These are phyloP conservation scores for Chrysoporthe puriensis DNA, from an alignment of 2,329 filamentous ascomycete species.

Conservation along the genomic window DNA sequence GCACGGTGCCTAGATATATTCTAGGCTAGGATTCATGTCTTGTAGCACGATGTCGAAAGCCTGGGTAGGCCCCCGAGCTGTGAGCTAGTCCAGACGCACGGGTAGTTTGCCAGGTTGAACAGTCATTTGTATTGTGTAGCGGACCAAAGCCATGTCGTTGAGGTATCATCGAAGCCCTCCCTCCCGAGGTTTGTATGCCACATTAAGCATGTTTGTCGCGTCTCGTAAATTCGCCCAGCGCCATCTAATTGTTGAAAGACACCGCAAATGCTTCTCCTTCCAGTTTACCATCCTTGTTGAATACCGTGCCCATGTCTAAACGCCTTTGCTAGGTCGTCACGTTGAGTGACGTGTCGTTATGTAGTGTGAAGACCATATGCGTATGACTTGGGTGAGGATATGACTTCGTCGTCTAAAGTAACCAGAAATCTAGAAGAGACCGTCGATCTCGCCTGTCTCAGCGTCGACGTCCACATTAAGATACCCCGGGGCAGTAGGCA, in stretches of 20 bases:
- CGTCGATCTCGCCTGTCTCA: conserved; percentile 84
- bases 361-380: background rate
- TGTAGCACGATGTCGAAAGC: no score
- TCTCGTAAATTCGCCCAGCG: conserved; percentile 1
- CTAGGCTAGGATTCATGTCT: no score
- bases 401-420: background rate
- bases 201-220: conserved; percentile 14
- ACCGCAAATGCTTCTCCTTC: background rate
- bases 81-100: background rate
- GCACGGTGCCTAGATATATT: no score
- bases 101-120: background rate
- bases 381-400: background rate
- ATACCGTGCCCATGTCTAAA: conserved; percentile 1
- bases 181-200: conserved; percentile 2
- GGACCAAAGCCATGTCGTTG: conserved; percentile 8
- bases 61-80: no score
- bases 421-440: conserved; percentile 73
- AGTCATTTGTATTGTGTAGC: background rate
- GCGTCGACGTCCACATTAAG: conserved; percentile 86
- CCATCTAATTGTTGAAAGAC: conserved; percentile 16
- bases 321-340: conserved; percentile 9
- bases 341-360: conserved; percentile 14
- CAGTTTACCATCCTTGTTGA: conserved; percentile 4
- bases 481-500: conserved; percentile 94
- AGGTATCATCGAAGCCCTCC: conserved; percentile 13